A percentile compares a stretch with the other conserved stretches of the same genome.
Evolutionary conservation across 768 basidiomycete genomes (phyloP).

Genomic region (Suillus tomentosus): DNA sequence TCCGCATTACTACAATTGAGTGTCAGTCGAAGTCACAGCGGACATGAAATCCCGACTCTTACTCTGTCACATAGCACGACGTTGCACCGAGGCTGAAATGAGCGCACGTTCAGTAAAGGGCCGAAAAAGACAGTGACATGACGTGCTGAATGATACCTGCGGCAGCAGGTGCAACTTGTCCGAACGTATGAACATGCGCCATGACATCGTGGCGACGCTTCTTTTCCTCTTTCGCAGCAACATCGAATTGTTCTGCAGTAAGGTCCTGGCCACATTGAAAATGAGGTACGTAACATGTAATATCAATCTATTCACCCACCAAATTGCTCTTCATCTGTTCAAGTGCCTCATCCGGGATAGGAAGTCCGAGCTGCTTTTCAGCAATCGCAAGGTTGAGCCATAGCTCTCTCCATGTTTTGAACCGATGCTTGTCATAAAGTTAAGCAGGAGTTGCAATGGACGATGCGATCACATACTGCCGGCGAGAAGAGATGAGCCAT

Average conservation of each 20-base stretch:
- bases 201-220: conserved; percentile 98
- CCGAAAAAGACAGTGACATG: conserved; percentile 14
- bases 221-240: conserved; percentile 94
- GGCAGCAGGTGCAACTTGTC: conserved; percentile 88
- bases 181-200: conserved; percentile 99
- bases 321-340: conserved; percentile 94
- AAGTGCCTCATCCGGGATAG: conserved; percentile 88
- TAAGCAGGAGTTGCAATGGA: conserved; percentile 1
- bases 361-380: conserved; percentile 92
- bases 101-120: conserved; percentile 16
- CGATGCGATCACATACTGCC: conserved; percentile 52
- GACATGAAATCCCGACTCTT: conserved; percentile 31
- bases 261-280: conserved; percentile 54
- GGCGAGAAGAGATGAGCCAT: conserved; percentile 98
- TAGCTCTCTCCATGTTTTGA: conserved; percentile 90
- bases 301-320: conserved; percentile 40
- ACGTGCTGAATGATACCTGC: conserved; percentile 94
- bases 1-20: conserved; percentile 81
- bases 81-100: conserved; percentile 83
- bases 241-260: conserved; percentile 86
- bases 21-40: background rate
- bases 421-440: conserved; percentile 69
- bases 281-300: conserved; percentile 11
- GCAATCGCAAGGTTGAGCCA: conserved; percentile 98
- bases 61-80: conserved; percentile 99